Base-by-base conservation (phyloP, 169 alveolate genomes). In the Plasmodium relictum region DNA sequence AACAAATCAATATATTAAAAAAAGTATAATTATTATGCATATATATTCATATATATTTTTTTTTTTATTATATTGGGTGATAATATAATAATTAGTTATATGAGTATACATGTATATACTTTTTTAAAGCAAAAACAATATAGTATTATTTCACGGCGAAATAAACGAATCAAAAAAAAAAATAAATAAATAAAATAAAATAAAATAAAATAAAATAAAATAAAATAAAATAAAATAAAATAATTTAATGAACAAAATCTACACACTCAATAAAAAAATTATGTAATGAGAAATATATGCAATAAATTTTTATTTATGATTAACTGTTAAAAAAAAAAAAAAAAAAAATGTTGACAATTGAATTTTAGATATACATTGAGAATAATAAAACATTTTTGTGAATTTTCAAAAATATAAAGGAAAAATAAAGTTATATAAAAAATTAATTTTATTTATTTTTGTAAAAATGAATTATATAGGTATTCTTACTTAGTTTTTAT, bases 1-100 rank as follows among this genome's bases (percentile, higher is more conserved):
- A n/a, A n/a, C n/a, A n/a, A n/a, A n/a, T n/a, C n/a, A n/a, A n/a
- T n/a, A n/a, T n/a, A n/a, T n/a, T n/a, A n/a, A n/a, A n/a, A n/a
- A n/a, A n/a, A n/a, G 18, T 58, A n/a, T 4, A 8, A 6, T 9
- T 54, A 14, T 54, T 9, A 22, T 48, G 5, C 45, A 37, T 45
- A 50, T 71, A 59, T 74, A 26, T 31, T 37, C 20, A 20, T 63
- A 69, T 22, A 26, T 69, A 69, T 18, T 37, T 71, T 37, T 56
- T 44, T 44, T 44, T 50, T 50, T 50, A 14, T 50, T 0, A 50
- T 50, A 50, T 50, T 50, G 16, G n/a, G n/a, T n/a, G n/a, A n/a
- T n/a, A n/a, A n/a, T n/a, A n/a, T n/a, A n/a, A n/a, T n/a, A n/a
- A n/a, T n/a, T n/a, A n/a, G n/a, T n/a, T n/a, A n/a, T n/a, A n/a